A percentile compares a stretch with the other conserved stretches of the same genome.
Conservation (phyloP, 148 eudicot species). For the Fagopyrum tataricum region DNA sequence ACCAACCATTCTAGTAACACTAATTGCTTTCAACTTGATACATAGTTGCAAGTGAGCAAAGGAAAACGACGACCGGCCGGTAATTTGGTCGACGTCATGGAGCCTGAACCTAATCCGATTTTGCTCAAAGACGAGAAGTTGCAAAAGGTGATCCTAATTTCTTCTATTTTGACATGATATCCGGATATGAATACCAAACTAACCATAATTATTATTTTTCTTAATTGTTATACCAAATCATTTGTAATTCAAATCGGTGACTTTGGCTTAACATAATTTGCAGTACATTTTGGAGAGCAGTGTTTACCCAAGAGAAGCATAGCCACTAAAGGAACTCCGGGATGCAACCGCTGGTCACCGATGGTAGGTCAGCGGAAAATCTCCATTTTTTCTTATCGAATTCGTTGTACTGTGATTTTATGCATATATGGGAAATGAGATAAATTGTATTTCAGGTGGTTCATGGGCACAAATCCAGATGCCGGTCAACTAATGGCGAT, state of each 20-base stretch:
- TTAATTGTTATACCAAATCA: too few relatives aligned
- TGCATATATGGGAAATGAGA: background rate
- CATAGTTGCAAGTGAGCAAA: too few relatives aligned
- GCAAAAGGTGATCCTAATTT: background rate
- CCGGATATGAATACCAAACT: too few relatives aligned
- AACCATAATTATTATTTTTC: background rate
- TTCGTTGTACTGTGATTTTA: background rate
- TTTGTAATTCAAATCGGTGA: background rate
- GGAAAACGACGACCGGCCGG: too few relatives aligned
- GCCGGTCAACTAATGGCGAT: conserved; percentile 25
- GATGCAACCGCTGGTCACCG: conserved; percentile 22
- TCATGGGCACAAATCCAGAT: conserved; percentile 32
- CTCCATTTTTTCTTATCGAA: background rate
- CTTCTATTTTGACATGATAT: too few relatives aligned
- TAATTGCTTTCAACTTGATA: too few relatives aligned
- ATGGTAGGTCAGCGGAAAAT: background rate
- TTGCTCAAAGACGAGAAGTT: conserved; percentile 2
- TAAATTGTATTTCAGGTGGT: conserved; percentile 15
- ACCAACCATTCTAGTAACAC: too few relatives aligned
- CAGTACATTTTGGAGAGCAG: conserved; percentile 29
- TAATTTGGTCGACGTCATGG: background rate
- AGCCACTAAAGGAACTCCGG: conserved; percentile 23
- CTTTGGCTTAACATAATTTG: background rate
- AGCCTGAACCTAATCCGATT: background rate
- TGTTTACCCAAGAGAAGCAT: conserved; percentile 27